A percentile compares a stretch with the other conserved stretches of the same genome.
phyloP scores from a whole-genome alignment of 2,329 filamentous ascomycete species.

The Calonectria leucothoes region DNA sequence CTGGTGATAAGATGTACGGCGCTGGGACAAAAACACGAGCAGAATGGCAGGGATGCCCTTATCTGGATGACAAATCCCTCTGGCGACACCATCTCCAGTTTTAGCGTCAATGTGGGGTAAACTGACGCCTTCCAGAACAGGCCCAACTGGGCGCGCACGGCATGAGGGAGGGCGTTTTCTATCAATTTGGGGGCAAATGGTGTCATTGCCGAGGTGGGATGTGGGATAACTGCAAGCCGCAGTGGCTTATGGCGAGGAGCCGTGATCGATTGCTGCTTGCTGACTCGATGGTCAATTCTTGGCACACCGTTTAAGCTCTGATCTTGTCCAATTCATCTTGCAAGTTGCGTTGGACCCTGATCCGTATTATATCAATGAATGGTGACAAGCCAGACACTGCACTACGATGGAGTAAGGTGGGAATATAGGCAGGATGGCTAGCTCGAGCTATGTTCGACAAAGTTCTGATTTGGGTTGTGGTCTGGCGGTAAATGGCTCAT shows the following conservation, averaged over 20 bases:
- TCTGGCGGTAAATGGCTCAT: neutral
- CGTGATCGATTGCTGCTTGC: too few relatives aligned
- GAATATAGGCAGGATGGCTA: neutral
- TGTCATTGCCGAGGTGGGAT: constrained; percentile 30
- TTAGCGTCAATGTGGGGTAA: constrained; percentile 40
- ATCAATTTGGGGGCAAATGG: constrained; percentile 29
- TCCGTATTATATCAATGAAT: neutral
- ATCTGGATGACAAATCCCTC: constrained; percentile 37
- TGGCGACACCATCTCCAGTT: neutral
- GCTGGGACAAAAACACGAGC: neutral
- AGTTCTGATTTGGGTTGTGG: neutral
- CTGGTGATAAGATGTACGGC: constrained; percentile 13
- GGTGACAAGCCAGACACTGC: too few relatives aligned
- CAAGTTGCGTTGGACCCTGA: neutral
- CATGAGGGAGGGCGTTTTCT: neutral
- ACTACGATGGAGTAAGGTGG: neutral
- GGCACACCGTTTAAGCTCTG: neutral
- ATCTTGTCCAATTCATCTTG: neutral
- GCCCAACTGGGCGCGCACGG: constrained; percentile 8
- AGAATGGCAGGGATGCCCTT: constrained; percentile 3
- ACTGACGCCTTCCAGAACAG: constrained; percentile 32
- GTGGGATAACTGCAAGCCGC: constrained; percentile 14
- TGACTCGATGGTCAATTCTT: neutral
- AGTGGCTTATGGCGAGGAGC: neutral
- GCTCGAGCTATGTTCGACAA: neutral